phyloP scores from a whole-genome alignment of 371 early-diverging fungal genomes.

The Lichtheimia corymbifera region DNA sequence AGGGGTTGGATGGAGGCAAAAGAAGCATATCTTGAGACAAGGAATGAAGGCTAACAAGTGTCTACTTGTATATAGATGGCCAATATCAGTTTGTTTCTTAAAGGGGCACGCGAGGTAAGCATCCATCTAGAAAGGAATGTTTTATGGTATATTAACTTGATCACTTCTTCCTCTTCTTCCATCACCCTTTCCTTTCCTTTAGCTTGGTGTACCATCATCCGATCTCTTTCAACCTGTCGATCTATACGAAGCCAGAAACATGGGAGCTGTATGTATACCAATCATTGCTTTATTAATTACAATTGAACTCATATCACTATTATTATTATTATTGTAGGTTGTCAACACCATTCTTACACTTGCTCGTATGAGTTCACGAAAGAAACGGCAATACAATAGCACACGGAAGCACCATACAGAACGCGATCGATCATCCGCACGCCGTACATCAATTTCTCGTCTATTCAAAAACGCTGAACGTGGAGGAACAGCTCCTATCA shows the following conservation, averaged over 20 bases:
- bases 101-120: constrained; percentile 55
- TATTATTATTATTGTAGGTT: constrained; percentile 12
- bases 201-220: constrained; percentile 68
- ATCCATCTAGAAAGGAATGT: not conserved
- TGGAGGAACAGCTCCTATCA: not conserved
- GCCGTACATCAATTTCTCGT: constrained; percentile 9
- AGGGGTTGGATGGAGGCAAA: not conserved
- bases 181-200: constrained; percentile 1
- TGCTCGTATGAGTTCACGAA: constrained; percentile 5
- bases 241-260: constrained; percentile 85
- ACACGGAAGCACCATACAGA: not conserved
- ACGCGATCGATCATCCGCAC: not conserved
- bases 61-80: constrained; percentile 67
- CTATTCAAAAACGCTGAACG: constrained; percentile 1
- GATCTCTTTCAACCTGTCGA: constrained; percentile 91
- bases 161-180: not conserved
- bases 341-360: constrained; percentile 26
- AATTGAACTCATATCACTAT: not conserved
- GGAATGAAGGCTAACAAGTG: too few relatives aligned
- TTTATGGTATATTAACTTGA: too few relatives aligned
- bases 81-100: constrained; percentile 71
- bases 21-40: constrained; percentile 3
- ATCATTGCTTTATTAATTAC: not conserved
- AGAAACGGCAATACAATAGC: not conserved
- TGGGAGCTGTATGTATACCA: constrained; percentile 59